A percentile compares a stretch with the other conserved stretches of the same genome.
These are phyloP conservation scores for Kluyveromyces starmeri DNA, from an alignment of 805 yeast genomes.

Conservation along the genomic window DNA sequence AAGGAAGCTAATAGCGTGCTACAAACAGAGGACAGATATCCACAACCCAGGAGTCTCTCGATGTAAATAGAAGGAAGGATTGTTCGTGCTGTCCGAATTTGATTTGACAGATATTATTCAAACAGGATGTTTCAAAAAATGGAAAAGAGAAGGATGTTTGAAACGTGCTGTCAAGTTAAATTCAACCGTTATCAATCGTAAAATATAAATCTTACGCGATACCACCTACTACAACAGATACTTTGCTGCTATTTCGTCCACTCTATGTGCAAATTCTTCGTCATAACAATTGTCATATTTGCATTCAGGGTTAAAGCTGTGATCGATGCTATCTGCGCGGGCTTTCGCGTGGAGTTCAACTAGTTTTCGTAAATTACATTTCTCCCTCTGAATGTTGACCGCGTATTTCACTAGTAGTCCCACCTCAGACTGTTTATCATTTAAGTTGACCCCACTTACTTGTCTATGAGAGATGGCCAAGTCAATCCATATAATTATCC, in stretches of 20 bases:
- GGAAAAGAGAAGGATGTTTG: slow-evolving; percentile 3
- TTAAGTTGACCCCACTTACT: slow-evolving; percentile 1
- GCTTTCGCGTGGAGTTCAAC: slow-evolving; percentile 5
- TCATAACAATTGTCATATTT: neutral
- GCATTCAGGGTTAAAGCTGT: neutral
- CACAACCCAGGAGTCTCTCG: no score
- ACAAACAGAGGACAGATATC: neutral
- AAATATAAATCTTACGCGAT: neutral
- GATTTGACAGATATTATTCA: slow-evolving; percentile 4
- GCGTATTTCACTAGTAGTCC: slow-evolving; percentile 5
- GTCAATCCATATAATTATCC: slow-evolving; percentile 3
- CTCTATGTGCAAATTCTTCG: neutral
- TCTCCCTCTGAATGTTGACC: slow-evolving; percentile 5
- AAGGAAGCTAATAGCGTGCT: slow-evolving; percentile 8
- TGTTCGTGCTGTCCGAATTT: slow-evolving; percentile 4
- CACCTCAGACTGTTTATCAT: slow-evolving; percentile 1
- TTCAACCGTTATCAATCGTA: neutral
- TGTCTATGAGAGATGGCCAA: slow-evolving; percentile 3
- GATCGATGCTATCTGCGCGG: neutral
- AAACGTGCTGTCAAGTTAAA: slow-evolving; percentile 3
- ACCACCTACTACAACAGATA: neutral
- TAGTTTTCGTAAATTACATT: slow-evolving; percentile 3
- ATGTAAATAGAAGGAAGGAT: slow-evolving; percentile 6
- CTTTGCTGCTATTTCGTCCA: neutral
- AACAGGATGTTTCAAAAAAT: neutral